Evolutionary conservation across 441 rosid genomes (phyloP).

Genomic region (Populus hybrid): DNA sequence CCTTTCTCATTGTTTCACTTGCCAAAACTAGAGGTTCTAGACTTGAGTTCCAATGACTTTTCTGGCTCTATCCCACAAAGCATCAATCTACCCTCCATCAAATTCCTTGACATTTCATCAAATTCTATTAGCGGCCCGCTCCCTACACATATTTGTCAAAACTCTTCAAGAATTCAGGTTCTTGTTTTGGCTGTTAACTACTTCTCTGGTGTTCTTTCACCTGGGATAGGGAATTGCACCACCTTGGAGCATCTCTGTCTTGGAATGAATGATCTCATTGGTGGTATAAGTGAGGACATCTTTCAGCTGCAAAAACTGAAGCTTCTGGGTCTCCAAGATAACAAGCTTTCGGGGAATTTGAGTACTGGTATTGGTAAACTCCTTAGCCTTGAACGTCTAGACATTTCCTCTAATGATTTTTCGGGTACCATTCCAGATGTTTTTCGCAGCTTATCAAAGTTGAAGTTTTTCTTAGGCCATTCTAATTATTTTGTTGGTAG

Average conservation of each 20-base stretch:
- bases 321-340: constrained; percentile 48
- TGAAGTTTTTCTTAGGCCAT: constrained; percentile 43
- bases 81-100: constrained; percentile 42
- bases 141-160: constrained; percentile 50
- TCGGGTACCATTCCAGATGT: constrained; percentile 63
- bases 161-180: constrained; percentile 35
- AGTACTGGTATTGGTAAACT: constrained; percentile 39
- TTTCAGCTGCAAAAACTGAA: constrained; percentile 43
- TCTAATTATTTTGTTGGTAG: constrained; percentile 50
- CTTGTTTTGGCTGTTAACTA: constrained; percentile 45
- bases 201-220: constrained; percentile 47
- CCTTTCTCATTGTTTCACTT: constrained; percentile 49
- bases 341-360: constrained; percentile 54
- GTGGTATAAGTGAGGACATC: constrained; percentile 47
- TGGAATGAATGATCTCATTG: constrained; percentile 54
- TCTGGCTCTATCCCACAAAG: constrained; percentile 39
- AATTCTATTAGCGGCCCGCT: constrained; percentile 44
- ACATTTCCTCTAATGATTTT: constrained; percentile 52
- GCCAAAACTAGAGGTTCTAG: constrained; percentile 40
- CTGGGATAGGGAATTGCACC: constrained; percentile 51
- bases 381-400: constrained; percentile 46
- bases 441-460: constrained; percentile 33
- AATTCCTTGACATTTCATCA: constrained; percentile 41
- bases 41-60: constrained; percentile 55
- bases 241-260: constrained; percentile 48